These are phyloP conservation scores for Colletotrichum theobromicola DNA, from an alignment of 2,329 filamentous ascomycete species.

Conservation along the genomic window DNA sequence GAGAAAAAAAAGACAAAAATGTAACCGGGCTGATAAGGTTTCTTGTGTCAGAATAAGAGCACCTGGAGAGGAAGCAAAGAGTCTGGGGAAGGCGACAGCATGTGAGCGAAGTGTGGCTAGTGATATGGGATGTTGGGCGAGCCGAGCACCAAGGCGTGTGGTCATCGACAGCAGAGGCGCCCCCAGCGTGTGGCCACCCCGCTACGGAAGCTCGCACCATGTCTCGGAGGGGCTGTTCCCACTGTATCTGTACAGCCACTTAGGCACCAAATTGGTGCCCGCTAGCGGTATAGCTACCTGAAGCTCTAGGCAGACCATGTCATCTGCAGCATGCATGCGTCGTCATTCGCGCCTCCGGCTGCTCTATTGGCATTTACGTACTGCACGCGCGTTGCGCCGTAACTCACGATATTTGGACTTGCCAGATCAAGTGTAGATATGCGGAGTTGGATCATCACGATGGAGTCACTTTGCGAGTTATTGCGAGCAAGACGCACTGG, in stretches of 20 bases:
- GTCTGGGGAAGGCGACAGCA: neutral
- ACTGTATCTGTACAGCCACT: constrained; percentile 15
- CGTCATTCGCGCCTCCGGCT: constrained; percentile 12
- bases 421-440: neutral
- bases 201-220: constrained; percentile 17
- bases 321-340: constrained; percentile 23
- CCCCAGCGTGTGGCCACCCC: constrained; percentile 9
- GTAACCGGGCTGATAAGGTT: neutral
- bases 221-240: constrained; percentile 17
- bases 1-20: neutral
- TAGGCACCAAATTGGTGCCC: neutral
- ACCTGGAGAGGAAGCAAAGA: neutral
- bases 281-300: constrained; percentile 12
- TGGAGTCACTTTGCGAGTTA: neutral
- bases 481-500: neutral
- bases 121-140: constrained; percentile 6
- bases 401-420: neutral
- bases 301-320: constrained; percentile 5
- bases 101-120: constrained; percentile 19
- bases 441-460: neutral
- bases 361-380: neutral
- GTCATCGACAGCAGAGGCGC: neutral
- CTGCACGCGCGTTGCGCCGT: constrained; percentile 14
- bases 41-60: neutral
- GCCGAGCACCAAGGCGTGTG: neutral